Evolutionary conservation across 116 monocot genomes (phyloP).

Genomic region (Posidonia oceanica): DNA sequence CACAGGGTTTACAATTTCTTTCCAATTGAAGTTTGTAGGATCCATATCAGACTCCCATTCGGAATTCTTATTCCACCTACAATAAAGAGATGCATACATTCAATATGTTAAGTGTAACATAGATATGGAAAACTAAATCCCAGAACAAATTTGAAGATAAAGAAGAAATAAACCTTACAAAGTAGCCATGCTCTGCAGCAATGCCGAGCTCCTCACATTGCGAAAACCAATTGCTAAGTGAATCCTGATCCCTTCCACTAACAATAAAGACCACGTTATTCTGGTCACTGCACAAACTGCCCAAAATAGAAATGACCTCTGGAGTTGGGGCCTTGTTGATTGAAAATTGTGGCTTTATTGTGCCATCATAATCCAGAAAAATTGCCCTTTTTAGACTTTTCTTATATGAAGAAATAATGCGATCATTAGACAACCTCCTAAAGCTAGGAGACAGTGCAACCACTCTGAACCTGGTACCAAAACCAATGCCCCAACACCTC

Average conservation of each 20-base stretch:
- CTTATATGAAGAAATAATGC: constrained; percentile 31
- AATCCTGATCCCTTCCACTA: constrained; percentile 38
- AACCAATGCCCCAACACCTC: constrained; percentile 52
- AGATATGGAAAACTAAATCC: not conserved
- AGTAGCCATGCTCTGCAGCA: constrained; percentile 75
- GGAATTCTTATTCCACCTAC: constrained; percentile 32
- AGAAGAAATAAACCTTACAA: constrained; percentile 37
- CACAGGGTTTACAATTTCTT: constrained; percentile 48
- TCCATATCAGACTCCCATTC: constrained; percentile 42
- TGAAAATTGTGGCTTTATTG: constrained; percentile 38
- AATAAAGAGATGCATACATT: not conserved
- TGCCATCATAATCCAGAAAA: constrained; percentile 72
- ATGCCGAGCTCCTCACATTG: constrained; percentile 42
- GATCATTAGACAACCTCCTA: constrained; percentile 34
- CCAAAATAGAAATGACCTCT: constrained; percentile 33
- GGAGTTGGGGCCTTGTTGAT: constrained; percentile 27
- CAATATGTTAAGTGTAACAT: not conserved
- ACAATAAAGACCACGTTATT: constrained; percentile 54
- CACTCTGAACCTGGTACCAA: constrained; percentile 41
- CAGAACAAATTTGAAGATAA: not conserved
- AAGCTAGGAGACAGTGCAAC: constrained; percentile 47
- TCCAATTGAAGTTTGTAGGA: constrained; percentile 38
- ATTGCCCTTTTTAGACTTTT: constrained; percentile 29
- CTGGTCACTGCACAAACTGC: constrained; percentile 39
- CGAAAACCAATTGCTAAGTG: constrained; percentile 44